phyloP scores from a whole-genome alignment of 2,329 filamentous ascomycete species.

The Lecanicillium sp. region DNA sequence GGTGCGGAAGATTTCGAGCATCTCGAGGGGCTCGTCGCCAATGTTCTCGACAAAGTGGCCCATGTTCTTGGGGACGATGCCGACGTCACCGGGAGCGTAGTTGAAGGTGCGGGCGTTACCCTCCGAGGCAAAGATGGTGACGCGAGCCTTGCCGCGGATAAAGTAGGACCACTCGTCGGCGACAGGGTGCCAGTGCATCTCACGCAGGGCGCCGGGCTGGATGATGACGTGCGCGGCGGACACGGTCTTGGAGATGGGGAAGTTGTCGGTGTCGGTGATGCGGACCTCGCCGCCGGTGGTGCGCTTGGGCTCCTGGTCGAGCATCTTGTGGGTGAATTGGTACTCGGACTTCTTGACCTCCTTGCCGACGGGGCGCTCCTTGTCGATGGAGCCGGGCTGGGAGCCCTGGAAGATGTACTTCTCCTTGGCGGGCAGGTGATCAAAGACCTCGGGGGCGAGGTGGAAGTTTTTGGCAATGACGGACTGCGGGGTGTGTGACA shows the following conservation, averaged over 20 bases:
- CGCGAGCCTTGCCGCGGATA: constrained; percentile 60
- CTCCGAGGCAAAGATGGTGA: constrained; percentile 67
- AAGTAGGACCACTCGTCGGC: constrained; percentile 81
- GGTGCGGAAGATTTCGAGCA: constrained; percentile 67
- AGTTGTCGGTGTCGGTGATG: constrained; percentile 69
- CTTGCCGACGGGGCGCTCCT: constrained; percentile 55
- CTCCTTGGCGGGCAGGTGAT: constrained; percentile 56
- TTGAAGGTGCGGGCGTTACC: constrained; percentile 67
- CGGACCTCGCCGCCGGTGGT: constrained; percentile 64
- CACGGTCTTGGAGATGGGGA: constrained; percentile 64
- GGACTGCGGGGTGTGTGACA: constrained; percentile 63
- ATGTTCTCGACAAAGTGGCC: constrained; percentile 79
- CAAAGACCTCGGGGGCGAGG: constrained; percentile 61
- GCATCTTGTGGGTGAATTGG: constrained; percentile 64
- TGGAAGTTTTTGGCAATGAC: constrained; percentile 72
- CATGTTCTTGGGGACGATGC: constrained; percentile 69
- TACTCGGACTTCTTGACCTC: constrained; percentile 59
- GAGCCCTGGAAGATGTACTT: constrained; percentile 75
- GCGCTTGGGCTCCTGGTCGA: constrained; percentile 58
- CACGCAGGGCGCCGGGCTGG: constrained; percentile 62
- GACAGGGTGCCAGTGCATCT: constrained; percentile 78
- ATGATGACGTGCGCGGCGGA: constrained; percentile 67
- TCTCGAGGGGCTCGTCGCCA: constrained; percentile 66
- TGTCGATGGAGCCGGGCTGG: constrained; percentile 53
- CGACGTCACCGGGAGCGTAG: constrained; percentile 67